Conservation (phyloP, 306 rosid genomes). For the Glycine tomentella region DNA sequence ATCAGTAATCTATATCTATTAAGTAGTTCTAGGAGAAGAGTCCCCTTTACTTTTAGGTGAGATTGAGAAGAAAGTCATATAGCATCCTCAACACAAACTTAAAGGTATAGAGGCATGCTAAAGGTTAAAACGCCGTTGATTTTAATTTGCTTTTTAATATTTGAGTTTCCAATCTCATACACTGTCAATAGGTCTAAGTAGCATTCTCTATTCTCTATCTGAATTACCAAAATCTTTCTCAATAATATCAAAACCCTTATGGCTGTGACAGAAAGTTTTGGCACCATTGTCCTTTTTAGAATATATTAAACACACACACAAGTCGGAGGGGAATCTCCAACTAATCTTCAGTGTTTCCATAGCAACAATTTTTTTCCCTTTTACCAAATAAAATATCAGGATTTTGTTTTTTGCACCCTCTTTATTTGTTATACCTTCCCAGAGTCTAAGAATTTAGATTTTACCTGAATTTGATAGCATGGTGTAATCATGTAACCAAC, state of each 20-base stretch:
- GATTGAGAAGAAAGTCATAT: conserved; percentile 14
- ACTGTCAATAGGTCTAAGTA: background rate
- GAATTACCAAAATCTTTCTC: conserved; percentile 4
- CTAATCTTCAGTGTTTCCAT: conserved; percentile 7
- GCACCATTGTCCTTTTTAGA: background rate
- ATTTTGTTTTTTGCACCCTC: too few relatives aligned
- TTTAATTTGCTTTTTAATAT: conserved; percentile 3
- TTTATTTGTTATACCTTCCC: too few relatives aligned
- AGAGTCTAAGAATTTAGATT: too few relatives aligned
- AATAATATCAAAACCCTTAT: background rate
- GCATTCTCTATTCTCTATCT: conserved; percentile 4
- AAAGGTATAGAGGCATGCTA: background rate
- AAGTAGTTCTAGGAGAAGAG: conserved; percentile 1
- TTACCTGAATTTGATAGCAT: too few relatives aligned
- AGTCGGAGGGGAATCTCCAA: background rate
- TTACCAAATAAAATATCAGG: background rate
- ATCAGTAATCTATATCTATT: background rate
- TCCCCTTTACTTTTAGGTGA: conserved; percentile 24
- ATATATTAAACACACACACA: background rate
- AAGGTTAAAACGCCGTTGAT: conserved; percentile 13
- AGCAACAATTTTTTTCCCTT: background rate
- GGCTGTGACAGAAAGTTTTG: background rate
- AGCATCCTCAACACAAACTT: background rate
- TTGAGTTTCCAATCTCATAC: background rate
- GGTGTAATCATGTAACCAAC: too few relatives aligned